These are phyloP conservation scores for Pseudopediastrum boryanum DNA, from an alignment of 139 green algal genomes.

Conservation along the genomic window DNA sequence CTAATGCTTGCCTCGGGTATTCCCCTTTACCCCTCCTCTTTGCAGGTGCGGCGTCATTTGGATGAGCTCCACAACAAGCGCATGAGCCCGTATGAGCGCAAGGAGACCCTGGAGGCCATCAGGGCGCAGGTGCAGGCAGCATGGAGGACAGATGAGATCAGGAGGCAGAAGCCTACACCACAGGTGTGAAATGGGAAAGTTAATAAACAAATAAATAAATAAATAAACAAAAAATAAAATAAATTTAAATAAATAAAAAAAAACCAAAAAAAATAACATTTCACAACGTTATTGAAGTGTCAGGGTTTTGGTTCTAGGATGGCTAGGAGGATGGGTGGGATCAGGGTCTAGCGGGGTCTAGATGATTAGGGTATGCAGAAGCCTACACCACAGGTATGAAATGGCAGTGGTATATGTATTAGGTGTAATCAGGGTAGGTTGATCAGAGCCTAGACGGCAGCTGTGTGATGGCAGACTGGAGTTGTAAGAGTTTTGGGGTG, in stretches of 20 bases:
- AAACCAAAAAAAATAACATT: no score
- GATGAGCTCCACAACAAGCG: slow-evolving; percentile 83
- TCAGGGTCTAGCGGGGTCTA: no score
- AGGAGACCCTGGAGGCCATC: slow-evolving; percentile 80
- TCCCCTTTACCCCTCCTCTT: not conserved
- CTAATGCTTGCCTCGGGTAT: not conserved
- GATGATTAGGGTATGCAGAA: no score
- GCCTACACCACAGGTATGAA: slow-evolving; percentile 1
- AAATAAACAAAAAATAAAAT: not conserved
- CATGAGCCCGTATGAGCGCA: slow-evolving; percentile 81
- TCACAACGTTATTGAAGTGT: no score
- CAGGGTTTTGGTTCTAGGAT: no score
- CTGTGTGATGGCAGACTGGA: no score
- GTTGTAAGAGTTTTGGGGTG: no score
- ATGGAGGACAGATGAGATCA: slow-evolving; percentile 97
- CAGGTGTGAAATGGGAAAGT: slow-evolving; percentile 48
- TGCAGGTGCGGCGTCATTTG: slow-evolving; percentile 67
- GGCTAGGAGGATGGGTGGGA: no score
- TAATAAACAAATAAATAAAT: not conserved
- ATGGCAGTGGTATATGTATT: no score
- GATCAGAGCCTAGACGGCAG: no score
- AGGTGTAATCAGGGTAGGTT: no score
- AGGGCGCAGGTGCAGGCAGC: slow-evolving; percentile 74
- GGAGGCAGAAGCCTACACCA: slow-evolving; percentile 86
- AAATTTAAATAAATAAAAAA: no score